Base-by-base conservation (phyloP, 305 asterid genomes). In the Petunia hybrid region DNA sequence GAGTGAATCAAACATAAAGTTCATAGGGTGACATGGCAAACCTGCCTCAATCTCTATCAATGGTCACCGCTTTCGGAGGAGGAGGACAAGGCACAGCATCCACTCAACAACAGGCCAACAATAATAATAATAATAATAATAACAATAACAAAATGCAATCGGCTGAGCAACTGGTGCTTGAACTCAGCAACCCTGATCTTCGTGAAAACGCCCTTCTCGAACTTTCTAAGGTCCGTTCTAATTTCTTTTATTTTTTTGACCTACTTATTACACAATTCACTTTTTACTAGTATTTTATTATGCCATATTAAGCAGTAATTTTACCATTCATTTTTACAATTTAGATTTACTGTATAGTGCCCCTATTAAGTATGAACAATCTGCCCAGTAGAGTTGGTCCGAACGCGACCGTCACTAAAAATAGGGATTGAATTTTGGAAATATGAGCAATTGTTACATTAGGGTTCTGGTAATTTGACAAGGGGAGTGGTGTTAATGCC, bases 161-260 rank as follows among this genome's bases (percentile, higher is more conserved):
- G 45, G 92, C 95, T 1, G 98, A 94, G 92, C 99, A 95, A 90
- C 88, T 92, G 66, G 97, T 95, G 57, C 96, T 92, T 84, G 97
- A 95, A 82, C 97, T 95, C 65, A 94, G 95, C 91, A 89, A 86
- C 81, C 97, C 98, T 73, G 98, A 94, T 82, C 96, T 94, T 79
- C 91, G 99, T 41, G 99, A 93, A 83, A 91, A 90, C 80, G 98
- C 98, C n/a, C 97, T 95, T 46, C 97, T 92, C 64, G 99, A 95
- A 80, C 96, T 95, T 67, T 94, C 99, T 75, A 95, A 94, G 98
- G 98, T 93, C 56, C 56, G 10, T 51, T 51, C 56, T 9, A 12
- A 51, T 51, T 9, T 9, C 14, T 9, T 51, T 48, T 51, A 51
- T 51, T 12, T 51, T 51, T 51, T 51, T 51, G 56, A 22, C 31